Base-by-base conservation (phyloP, 2,329 filamentous ascomycete genomes). In the Curvularia verruculosa region DNA sequence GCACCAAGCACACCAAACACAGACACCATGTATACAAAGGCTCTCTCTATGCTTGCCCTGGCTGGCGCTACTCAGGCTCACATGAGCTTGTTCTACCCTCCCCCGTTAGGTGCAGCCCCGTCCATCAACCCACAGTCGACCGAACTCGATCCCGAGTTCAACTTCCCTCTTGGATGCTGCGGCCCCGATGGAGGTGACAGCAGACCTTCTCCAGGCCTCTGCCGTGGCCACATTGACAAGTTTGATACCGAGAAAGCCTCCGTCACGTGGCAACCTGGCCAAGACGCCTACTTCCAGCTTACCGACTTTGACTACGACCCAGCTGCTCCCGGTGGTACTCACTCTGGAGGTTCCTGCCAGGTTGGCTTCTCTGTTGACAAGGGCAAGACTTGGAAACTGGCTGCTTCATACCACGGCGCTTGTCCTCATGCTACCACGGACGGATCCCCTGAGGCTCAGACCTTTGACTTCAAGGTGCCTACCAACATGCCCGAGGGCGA, bases 261-360 rank as follows among this genome's bases (percentile, higher is more conserved):
- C n/a, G 79, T 76, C 1, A 77, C 74, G 26, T 82, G 80, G 80
- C 54, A 68, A 19, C 72, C 78, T 5, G 80, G 79, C 12, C 76
- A 74, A 49, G 72, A 68, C 28, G 78, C 78, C 47, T 76, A 77
- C 58, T 82, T 78, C 67, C 59, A 71, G 49, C 62, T 66, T 26
- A 61, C 66, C 8, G 66, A 74, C 37, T 76, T 75, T 58, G 80
- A 76, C 55, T 61, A 71, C 29, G 65, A 64, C 49, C 51, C 64
- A 3, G 64, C 63, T 15, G 62, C 66, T 1, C 68, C 72, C 37
- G 69, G 69, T 2, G 70, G 77, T 13, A 82, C 78, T 39, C 80
- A 82, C 61, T 80, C 74, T 51, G 80, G 80, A 50, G 80, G 80
- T 31, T 78, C 74, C 9, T 82, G 80, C 64, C 80, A 82, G 61